Percentiles rank a stretch among this genome's conserved stretches.
Evolutionary conservation across 1,284 basidiomycete species (phyloP).

Genomic region (Ustilago nuda): DNA sequence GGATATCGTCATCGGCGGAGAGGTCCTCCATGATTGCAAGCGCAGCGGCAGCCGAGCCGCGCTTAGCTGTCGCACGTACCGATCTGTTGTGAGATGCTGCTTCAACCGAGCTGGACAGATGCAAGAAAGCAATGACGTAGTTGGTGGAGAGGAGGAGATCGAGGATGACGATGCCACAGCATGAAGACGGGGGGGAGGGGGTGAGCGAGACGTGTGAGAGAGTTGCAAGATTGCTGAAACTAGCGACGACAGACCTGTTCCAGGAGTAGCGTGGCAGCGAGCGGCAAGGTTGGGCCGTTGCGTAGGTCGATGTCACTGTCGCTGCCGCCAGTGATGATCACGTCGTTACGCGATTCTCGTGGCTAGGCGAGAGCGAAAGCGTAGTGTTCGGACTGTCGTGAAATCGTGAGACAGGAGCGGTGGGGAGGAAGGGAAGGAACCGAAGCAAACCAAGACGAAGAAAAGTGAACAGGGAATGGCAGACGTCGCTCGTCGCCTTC

Average conservation of each 20-base stretch:
- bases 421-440: background rate
- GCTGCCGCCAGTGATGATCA: background rate
- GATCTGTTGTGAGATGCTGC: constrained; percentile 7
- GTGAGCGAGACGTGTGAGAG: background rate
- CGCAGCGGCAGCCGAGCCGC: constrained; percentile 42
- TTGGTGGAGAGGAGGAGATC: constrained; percentile 14
- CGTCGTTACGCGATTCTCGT: background rate
- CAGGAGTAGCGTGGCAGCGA: background rate
- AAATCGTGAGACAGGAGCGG: background rate
- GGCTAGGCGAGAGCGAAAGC: background rate
- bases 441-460: background rate
- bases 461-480: background rate
- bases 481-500: background rate
- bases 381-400: background rate
- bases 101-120: constrained; percentile 22
- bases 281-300: background rate
- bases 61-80: constrained; percentile 35
- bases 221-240: background rate
- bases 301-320: background rate
- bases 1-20: constrained; percentile 67
- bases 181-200: constrained; percentile 28
- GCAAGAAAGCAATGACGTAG: constrained; percentile 4
- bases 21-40: constrained; percentile 64
- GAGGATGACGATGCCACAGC: constrained; percentile 25
- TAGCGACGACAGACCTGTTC: background rate